A percentile compares a stretch with the other conserved stretches of the same genome.
Evolutionary conservation across 202 grass and related monocot species (phyloP).

Genomic region (Tripidium arundinaceum): DNA sequence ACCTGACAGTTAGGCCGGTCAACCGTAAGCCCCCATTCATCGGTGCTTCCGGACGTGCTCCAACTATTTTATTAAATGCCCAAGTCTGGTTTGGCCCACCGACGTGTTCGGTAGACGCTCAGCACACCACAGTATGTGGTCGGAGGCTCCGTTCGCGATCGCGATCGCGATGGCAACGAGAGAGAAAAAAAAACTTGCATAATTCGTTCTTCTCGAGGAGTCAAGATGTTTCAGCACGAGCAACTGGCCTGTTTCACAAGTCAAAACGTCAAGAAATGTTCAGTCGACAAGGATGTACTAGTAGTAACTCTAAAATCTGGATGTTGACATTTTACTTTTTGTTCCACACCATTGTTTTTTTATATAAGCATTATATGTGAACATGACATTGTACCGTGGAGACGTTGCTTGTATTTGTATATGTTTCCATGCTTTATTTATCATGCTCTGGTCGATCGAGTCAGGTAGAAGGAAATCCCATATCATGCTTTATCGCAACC

Average conservation of each 20-base stretch:
- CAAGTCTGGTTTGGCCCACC: not conserved
- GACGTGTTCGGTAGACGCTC: slow-evolving; percentile 13
- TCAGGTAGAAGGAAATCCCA: not conserved
- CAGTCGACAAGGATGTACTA: not conserved
- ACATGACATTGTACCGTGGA: not conserved
- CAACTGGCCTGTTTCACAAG: too few species aligned
- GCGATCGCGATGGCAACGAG: not conserved
- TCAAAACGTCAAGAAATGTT: not conserved
- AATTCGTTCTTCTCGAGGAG: not conserved
- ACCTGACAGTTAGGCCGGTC: slow-evolving; percentile 42
- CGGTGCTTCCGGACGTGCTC: not conserved
- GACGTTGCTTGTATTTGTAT: not conserved
- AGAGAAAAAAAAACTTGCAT: not conserved
- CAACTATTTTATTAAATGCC: too few species aligned
- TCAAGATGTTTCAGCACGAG: too few species aligned
- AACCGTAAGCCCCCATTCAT: slow-evolving; percentile 30
- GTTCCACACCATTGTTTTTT: not conserved
- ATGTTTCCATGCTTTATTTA: not conserved
- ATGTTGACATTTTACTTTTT: not conserved
- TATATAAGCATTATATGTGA: too few species aligned
- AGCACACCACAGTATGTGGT: not conserved
- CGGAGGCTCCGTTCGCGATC: too few species aligned
- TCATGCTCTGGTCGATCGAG: not conserved
- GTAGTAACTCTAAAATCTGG: too few species aligned
- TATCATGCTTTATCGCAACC: not conserved